Evolutionary conservation across 2,329 filamentous ascomycete genomes (phyloP), one percentile per base, ranked within the genome.

Genomic region (Aspergillus fumigatiaffinis): DNA sequence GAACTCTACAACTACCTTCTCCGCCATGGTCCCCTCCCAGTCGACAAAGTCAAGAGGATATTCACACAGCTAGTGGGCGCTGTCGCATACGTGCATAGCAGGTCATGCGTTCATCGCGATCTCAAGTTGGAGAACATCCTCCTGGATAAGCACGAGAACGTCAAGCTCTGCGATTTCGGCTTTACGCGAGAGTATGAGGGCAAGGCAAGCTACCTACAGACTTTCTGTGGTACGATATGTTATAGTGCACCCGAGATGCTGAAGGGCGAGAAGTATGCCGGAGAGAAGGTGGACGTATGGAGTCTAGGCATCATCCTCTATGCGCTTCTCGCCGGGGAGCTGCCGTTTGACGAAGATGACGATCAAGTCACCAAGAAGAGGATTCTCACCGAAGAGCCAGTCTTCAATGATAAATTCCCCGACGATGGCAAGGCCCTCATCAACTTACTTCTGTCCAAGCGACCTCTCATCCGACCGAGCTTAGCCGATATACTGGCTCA

Each of bases 221-320:
- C 94, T 1, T 99, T 96, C 76, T 99, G 94, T 73, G 94, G 94
- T 4, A 99, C 94, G 0, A 88, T 99, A 61, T 97, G 93, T 77
- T 99, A 99, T 76, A 96, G 92, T 54, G 94, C 94, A 2, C 94
- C 94, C 2, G 94, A 99, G 75, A 99, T 99, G 94, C 82, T 99
- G 44, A 96, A 94, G 73, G 94, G 92, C 42, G 94, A 99, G 74
- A 97, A 96, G 74, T 99, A 99, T 71, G 94, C 92, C 0, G 93
- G 92, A 26, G 92, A 97, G 78, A 97, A 97, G 78, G 93, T 99
- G 51, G 94, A 99, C 69, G 92, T 99, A 4, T 99, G 94, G 94
- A 97, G 93, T 75, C 89, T 92, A 71, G 92, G 92, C 60, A 92
- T 96, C 62, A 96, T 96, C 69, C 82, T 94, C 47, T 94, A 91